A percentile compares a stretch with the other conserved stretches of the same genome.
phyloP scores from a whole-genome alignment of 1,284 basidiomycete genomes.

The Athelia sp. region DNA sequence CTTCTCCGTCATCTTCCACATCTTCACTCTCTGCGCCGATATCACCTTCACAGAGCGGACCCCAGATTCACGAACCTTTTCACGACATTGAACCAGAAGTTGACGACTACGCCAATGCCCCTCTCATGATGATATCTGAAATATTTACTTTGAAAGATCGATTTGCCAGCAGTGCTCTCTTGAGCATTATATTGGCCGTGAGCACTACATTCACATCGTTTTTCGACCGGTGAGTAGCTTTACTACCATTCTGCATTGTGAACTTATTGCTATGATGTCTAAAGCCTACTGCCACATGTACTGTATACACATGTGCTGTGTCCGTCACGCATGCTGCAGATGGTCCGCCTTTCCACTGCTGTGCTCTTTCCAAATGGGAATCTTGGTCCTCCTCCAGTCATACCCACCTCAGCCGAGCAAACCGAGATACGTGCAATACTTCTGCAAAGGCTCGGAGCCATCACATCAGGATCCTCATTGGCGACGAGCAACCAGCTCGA shows the following conservation, averaged over 20 bases:
- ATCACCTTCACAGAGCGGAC: conserved; percentile 6
- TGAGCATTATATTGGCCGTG: conserved; percentile 32
- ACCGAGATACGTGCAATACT: conserved; percentile 48
- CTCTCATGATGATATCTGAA: conserved; percentile 42
- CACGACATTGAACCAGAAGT: conserved; percentile 9
- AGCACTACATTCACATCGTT: conserved; percentile 37
- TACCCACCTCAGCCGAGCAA: conserved; percentile 71
- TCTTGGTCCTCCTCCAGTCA: conserved; percentile 58
- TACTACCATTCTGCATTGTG: conserved; percentile 9
- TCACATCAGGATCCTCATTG: conserved; percentile 27
- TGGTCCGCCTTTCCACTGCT: conserved; percentile 48
- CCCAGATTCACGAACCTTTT: conserved; percentile 3
- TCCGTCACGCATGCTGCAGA: conserved; percentile 39
- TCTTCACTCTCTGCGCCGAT: conserved; percentile 10
- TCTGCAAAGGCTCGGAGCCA: conserved; percentile 35
- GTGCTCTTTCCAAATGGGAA: conserved; percentile 79
- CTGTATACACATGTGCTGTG: conserved; percentile 54
- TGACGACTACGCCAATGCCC: conserved; percentile 29
- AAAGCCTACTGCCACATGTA: conserved; percentile 58
- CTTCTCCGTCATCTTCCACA: conserved; percentile 8
- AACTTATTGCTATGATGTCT: not conserved
- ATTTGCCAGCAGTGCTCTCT: conserved; percentile 36
- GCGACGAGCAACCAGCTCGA: not conserved
- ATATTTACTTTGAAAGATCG: conserved; percentile 42
- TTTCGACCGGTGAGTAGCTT: conserved; percentile 42